phyloP scores from a whole-genome alignment of 805 yeast genomes.

The Wickerhamia fluorescens region DNA sequence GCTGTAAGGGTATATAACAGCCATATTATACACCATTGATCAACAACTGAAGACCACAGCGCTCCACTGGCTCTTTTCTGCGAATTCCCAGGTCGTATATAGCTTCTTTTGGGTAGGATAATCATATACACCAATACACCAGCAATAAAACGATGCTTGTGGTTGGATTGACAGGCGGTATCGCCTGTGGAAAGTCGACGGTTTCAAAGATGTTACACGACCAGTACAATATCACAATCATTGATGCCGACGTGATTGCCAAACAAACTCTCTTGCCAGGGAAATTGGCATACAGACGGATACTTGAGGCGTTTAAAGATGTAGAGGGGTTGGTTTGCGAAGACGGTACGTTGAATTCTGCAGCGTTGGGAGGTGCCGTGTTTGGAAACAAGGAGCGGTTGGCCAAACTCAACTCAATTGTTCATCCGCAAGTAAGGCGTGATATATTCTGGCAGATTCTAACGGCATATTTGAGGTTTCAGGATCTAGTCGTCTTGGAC shows the following conservation, averaged over 20 bases:
- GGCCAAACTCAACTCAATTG: slow-evolving; percentile 57
- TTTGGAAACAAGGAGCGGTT: slow-evolving; percentile 63
- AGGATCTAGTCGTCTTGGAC: slow-evolving; percentile 66
- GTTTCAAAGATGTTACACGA: slow-evolving; percentile 57
- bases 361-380: slow-evolving; percentile 69
- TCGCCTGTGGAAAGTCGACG: slow-evolving; percentile 94
- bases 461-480: slow-evolving; percentile 49
- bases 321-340: slow-evolving; percentile 43
- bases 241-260: slow-evolving; percentile 92
- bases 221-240: slow-evolving; percentile 47
- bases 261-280: slow-evolving; percentile 82
- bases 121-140: too few species aligned
- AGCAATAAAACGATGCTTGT: slow-evolving; percentile 85
- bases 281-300: slow-evolving; percentile 55
- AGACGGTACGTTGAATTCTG: slow-evolving; percentile 53
- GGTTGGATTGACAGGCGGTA: slow-evolving; percentile 96
- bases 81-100: too few species aligned
- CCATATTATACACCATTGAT: too few species aligned
- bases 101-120: too few species aligned
- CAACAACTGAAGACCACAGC: too few species aligned
- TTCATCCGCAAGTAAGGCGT: slow-evolving; percentile 80
- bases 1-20: too few species aligned
- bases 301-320: slow-evolving; percentile 54
- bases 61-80: too few species aligned
- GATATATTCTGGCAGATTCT: slow-evolving; percentile 56